Evolutionary conservation across 768 basidiomycete genomes (phyloP).

Genomic region (Mycena filopes): DNA sequence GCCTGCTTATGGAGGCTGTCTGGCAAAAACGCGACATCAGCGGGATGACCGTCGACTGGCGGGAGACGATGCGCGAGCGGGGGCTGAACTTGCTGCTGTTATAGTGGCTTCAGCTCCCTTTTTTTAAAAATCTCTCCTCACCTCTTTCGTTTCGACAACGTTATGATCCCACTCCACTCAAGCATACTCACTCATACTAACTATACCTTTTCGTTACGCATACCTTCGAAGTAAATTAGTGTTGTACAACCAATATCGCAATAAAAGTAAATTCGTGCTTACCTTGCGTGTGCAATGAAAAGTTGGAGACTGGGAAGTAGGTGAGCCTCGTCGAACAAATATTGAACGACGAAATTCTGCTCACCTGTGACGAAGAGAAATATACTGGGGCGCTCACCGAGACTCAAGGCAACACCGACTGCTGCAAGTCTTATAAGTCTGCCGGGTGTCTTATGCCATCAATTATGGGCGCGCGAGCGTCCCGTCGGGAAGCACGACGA

Average conservation of each 20-base stretch:
- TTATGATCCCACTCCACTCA: neutral
- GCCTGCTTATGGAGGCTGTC: slow-evolving; percentile 72
- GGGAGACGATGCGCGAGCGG: slow-evolving; percentile 65
- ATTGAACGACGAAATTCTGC: neutral
- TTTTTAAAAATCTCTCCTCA: neutral
- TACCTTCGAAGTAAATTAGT: slow-evolving; percentile 24
- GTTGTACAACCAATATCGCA: slow-evolving; percentile 29
- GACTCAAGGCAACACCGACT: neutral
- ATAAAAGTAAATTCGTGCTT: slow-evolving; percentile 1
- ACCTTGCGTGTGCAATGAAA: slow-evolving; percentile 7
- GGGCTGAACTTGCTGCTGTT: slow-evolving; percentile 62
- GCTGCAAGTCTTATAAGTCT: neutral
- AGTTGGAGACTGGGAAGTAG: neutral
- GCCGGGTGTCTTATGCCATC: neutral
- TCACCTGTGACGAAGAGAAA: too few species aligned
- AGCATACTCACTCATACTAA: neutral
- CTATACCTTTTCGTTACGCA: slow-evolving; percentile 14
- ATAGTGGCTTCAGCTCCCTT: slow-evolving; percentile 37
- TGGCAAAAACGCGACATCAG: slow-evolving; percentile 75
- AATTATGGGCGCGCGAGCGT: slow-evolving; percentile 16
- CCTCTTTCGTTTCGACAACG: neutral
- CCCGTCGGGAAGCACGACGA: neutral
- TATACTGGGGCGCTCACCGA: too few species aligned
- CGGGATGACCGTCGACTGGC: slow-evolving; percentile 66
- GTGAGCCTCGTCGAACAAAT: too few species aligned